These are phyloP conservation scores for Elsinoe necatrix DNA, from an alignment of 2,329 filamentous ascomycete species.

Conservation along the genomic window DNA sequence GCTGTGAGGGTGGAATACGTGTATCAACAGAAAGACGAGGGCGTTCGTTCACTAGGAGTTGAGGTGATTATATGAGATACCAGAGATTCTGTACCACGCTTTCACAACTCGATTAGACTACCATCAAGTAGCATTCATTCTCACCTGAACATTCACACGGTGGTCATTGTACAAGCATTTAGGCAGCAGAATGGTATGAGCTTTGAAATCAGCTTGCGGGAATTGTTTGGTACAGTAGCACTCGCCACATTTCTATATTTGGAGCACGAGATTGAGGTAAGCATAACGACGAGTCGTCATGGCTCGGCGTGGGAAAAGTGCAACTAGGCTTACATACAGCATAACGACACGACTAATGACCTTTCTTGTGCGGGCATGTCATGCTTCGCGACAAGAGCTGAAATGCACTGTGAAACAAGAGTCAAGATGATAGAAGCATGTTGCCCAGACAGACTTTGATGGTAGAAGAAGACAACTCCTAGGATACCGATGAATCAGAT, in stretches of 20 bases:
- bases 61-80: neutral
- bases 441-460: neutral
- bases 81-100: neutral
- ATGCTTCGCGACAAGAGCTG: conserved; percentile 1
- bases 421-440: conserved; percentile 4
- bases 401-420: neutral
- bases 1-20: neutral
- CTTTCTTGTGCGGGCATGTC: neutral
- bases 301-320: neutral
- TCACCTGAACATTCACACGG: too few species aligned
- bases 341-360: neutral
- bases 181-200: conserved; percentile 1
- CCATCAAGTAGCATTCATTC: too few species aligned
- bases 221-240: neutral
- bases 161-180: neutral
- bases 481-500: neutral
- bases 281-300: neutral
- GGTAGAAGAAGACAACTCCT: neutral
- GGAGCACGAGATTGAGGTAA: neutral
- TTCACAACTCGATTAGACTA: neutral
- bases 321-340: neutral
- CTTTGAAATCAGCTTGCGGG: too few species aligned
- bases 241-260: conserved; percentile 11
- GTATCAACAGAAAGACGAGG: neutral
- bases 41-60: neutral